Evolutionary conservation across 805 yeast genomes (phyloP), one percentile per base, ranked within the genome.

Genomic region (Metschnikowia bowlesiae): DNA sequence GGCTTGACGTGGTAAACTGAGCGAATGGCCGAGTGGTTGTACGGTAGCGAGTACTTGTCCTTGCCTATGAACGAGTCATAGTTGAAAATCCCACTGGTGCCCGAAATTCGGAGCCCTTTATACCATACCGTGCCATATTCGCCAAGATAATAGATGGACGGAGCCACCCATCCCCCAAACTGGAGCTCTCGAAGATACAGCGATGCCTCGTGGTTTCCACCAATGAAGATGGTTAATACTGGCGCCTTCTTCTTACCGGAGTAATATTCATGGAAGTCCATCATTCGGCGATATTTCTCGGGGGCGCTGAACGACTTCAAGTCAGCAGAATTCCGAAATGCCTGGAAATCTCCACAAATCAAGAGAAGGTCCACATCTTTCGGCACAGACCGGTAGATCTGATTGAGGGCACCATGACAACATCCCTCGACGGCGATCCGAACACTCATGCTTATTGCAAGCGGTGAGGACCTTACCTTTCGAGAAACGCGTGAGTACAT

Each of bases 131-230:
- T 82, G 13, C 90, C 89, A 16, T 84, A 79, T 39, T 81, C 80
- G 0, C 99, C 99, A 58, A 94, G 62, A 62, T 82, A 94, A 66
- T 85, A 94, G 11, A 94, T 88, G 54, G 85, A 84, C 1, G 89
- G 88, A 1, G 96, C 95, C 1, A 87, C 91, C 88, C 92, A 94
- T 0, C 99, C 99, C 10, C 99, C 99, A 63, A 76, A 79, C 52
- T 80, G 81, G 51, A 91, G 68, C 57, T 87, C 89, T 53, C 79
- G 71, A 54, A 94, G 62, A 63, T 87, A 88, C 52, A 84, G 81
- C 51, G 95, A 87, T 4, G 94, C 83, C 63, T 94, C 99, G 62
- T 94, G 99, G 67, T 94, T 94, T 0, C 99, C 99, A 2, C 99
- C 98, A 39, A 94, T 81, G 57, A 92, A 86, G 0, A 94, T 57